Percentiles rank a stretch among this genome's conserved stretches.
Evolutionary conservation across 2,329 filamentous ascomycete genomes (phyloP).

Genomic region (Alternaria brassicae): DNA sequence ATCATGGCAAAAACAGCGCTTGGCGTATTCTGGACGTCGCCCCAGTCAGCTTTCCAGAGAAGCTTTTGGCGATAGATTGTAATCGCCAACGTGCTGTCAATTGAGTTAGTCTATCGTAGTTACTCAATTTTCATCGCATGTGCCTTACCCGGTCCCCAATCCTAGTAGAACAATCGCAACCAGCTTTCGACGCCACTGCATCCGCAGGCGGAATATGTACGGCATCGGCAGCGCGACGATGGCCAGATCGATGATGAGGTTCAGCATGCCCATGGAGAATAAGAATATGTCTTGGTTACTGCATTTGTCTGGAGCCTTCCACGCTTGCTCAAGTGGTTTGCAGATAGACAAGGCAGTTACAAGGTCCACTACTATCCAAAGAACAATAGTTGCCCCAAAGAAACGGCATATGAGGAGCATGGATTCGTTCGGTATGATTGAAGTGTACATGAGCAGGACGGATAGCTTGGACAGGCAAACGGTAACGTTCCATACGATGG

Average conservation of each 20-base stretch:
- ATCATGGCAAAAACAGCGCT: conserved; percentile 27
- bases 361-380: background rate
- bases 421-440: background rate
- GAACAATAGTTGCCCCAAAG: background rate
- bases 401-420: background rate
- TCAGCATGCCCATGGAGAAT: background rate
- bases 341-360: background rate
- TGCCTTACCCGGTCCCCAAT: background rate
- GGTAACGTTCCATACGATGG: background rate
- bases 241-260: background rate
- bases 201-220: background rate
- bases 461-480: background rate
- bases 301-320: background rate
- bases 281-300: background rate
- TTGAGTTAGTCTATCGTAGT: background rate
- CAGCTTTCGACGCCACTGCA: background rate
- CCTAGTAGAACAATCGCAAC: background rate
- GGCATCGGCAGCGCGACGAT: background rate
- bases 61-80: conserved; percentile 33
- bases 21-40: conserved; percentile 24
- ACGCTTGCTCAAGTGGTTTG: background rate
- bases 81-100: conserved; percentile 30
- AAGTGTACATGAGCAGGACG: background rate
- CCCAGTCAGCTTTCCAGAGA: conserved; percentile 19
- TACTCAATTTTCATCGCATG: background rate